Base-by-base conservation (phyloP, 148 eudicot genomes). In the Polygonum aviculare region DNA sequence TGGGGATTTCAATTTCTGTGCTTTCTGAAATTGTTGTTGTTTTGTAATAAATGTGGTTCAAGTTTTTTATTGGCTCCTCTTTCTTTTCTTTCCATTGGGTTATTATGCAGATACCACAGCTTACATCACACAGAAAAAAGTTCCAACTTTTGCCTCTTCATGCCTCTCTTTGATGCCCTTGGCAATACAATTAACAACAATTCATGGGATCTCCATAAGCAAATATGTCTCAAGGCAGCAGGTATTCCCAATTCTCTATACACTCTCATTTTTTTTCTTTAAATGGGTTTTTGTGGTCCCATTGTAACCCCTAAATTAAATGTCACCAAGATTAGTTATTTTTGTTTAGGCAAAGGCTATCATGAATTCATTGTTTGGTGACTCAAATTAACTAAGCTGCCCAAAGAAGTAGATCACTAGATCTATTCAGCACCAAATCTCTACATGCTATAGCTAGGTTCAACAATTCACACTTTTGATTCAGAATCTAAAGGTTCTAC, bases 111-210 rank as follows among this genome's bases (percentile, higher is more conserved):
- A 51, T 93, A 93, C 78, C 93, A 91, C 73, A 88, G 84, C 86
- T 70, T 93, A 33, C 98, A 93, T 77, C 94, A 93, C 74, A 65
- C 44, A 16, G 93, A 90, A 26, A 88, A 82, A 85, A 81, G 73
- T 52, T 81, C 90, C 40, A 93, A 91, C 77, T 91, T 78, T 78
- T 93, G 98, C 81, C 87, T 93, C 21, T 93, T 93, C 79, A 91
- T 93, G 97, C 98, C 98, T 5, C 78, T 93, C 41, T 93, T 72
- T 74, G 98, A 93, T 86, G 77, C 79, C 21, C 50, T 93, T 69
- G 92, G 98, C 39, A 86, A 90, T 41, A 93, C 97, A 22, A 82
- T 91, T 71, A 90, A 88, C 81, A 48, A 9, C 73, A 88, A 87
- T 41, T 91, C 98, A 21, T 93, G 98, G 98, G 86, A 83, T 26